Conservation (phyloP, 1,284 basidiomycete genomes). For the Boletus nobilissimus region DNA sequence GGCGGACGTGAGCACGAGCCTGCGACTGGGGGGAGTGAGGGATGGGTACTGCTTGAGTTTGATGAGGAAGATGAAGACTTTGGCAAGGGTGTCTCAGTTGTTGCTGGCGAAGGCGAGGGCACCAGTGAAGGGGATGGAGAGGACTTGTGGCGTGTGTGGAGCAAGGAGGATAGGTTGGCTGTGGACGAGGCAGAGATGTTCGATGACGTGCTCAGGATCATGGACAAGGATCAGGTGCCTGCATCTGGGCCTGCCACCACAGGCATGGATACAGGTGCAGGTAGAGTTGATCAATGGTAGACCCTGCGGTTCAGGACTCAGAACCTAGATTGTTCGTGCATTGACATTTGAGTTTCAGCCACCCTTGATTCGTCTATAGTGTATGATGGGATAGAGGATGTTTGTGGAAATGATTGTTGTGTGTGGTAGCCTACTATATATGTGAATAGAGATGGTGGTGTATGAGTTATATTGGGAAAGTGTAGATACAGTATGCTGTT, state of each 20-base stretch:
- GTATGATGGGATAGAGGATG: too few relatives aligned
- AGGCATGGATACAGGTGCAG: not conserved
- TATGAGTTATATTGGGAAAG: not conserved
- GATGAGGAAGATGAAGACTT: slow-evolving; percentile 79
- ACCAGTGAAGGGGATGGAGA: slow-evolving; percentile 43
- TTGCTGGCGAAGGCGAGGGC: slow-evolving; percentile 37
- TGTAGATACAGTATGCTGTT: too few relatives aligned
- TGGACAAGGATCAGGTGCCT: slow-evolving; percentile 67
- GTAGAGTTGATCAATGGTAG: slow-evolving; percentile 22
- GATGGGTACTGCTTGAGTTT: slow-evolving; percentile 68
- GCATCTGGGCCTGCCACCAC: slow-evolving; percentile 13
- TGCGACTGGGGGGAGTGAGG: not conserved
- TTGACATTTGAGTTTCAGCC: too few relatives aligned
- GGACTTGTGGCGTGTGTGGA: slow-evolving; percentile 61
- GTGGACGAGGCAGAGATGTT: slow-evolving; percentile 74
- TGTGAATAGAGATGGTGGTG: not conserved
- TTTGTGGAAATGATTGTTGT: not conserved
- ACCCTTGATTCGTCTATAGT: too few relatives aligned
- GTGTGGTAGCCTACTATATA: not conserved
- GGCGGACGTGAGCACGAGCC: slow-evolving; percentile 20
- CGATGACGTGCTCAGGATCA: slow-evolving; percentile 68
- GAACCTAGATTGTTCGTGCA: not conserved
- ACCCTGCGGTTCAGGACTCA: not conserved
- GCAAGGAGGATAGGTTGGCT: slow-evolving; percentile 56
- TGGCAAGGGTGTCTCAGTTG: slow-evolving; percentile 14